Evolutionary conservation across 106 monocot genomes (phyloP).

Genomic region (Dendrobium nobile): DNA sequence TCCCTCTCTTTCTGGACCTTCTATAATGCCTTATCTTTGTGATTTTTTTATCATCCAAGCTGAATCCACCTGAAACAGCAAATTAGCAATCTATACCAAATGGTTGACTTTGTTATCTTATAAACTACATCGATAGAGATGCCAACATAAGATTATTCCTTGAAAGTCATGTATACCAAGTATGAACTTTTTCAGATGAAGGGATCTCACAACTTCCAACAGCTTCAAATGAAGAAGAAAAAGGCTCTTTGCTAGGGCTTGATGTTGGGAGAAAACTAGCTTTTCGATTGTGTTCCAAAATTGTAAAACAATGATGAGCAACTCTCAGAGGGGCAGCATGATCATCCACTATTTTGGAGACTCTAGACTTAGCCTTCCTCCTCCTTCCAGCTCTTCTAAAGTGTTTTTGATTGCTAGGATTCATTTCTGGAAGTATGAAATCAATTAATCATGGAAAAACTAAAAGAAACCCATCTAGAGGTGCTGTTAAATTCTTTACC

Average conservation of each 20-base stretch:
- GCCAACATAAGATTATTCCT: neutral
- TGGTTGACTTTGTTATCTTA: neutral
- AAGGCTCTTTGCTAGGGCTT: neutral
- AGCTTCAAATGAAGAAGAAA: neutral
- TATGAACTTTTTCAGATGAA: neutral
- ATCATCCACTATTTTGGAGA: slow-evolving; percentile 1
- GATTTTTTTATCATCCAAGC: neutral
- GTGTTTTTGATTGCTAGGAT: neutral
- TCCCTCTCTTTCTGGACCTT: neutral
- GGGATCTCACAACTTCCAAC: neutral
- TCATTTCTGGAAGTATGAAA: neutral
- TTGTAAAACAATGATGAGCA: neutral
- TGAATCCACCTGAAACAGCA: slow-evolving; percentile 1
- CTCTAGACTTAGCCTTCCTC: neutral
- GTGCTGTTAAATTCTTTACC: neutral
- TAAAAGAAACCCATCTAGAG: neutral
- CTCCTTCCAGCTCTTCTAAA: neutral
- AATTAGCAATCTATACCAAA: neutral
- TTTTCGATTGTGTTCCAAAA: neutral
- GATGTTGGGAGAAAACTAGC: neutral
- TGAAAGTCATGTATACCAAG: neutral
- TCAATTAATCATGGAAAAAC: neutral
- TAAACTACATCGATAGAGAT: neutral
- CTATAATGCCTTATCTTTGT: neutral
- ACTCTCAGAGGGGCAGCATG: neutral